Base-by-base conservation (phyloP, 164 flowering plant species). In the Protea cynaroides region DNA sequence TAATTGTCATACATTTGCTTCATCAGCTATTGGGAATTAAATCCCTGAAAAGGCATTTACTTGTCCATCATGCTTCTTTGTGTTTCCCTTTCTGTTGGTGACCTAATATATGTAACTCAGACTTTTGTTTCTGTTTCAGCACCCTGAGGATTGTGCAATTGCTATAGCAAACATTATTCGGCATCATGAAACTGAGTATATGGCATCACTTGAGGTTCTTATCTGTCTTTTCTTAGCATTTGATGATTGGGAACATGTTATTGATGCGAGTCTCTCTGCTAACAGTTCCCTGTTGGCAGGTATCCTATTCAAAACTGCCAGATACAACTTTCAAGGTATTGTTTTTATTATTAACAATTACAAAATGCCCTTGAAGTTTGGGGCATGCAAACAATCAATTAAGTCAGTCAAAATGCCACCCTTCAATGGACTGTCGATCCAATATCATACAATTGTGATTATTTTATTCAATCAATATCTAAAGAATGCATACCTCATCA, bases 261-360 rank as follows among this genome's bases (percentile, higher is more conserved):
- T 40, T 6, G 49, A 18, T 52, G 4, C 22, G 15, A 47, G 50
- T 29, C 25, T 47, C n/a, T 50, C 62, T 66, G 36, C 80, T 81
- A 62, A 80, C 61, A 58, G n/a, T 62, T 74, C 13, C 62, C 11
- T 46, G 38, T 79, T 76, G 62, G 68, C 95, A 94, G 97, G 84
- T 74, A 43, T 87, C 92, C 25, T 90, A 94, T 76, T 79, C 86
- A 29, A 86, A 87, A 62, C 78, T 94, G 80, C 96, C 98, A 0
- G 98, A 94, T 75, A 82, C 88, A 59, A 93, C 98, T 58, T 93
- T 93, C 74, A 93, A 93, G 96, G 98, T 92, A 84, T 29, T 29
- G 34, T 29, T 29, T 29, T 29, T 29, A 29, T 29, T 29, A 29
- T 29, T 29, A 29, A 29, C 2, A 29, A 29, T 2, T 29, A 29